These are phyloP conservation scores for Xylaria digitata DNA, from an alignment of 2,329 filamentous ascomycete genomes.

Conservation along the genomic window DNA sequence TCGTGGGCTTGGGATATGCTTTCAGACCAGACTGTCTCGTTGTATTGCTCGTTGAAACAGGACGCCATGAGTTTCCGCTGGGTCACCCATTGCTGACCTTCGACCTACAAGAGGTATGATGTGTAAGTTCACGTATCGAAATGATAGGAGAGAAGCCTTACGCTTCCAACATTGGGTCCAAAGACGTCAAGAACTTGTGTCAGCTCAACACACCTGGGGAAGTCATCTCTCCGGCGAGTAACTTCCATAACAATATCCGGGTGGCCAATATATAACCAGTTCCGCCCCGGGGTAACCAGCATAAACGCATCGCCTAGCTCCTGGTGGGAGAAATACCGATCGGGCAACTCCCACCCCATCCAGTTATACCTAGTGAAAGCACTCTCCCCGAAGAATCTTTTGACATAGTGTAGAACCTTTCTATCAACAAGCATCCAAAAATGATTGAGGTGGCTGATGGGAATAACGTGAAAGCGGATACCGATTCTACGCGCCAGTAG, in stretches of 20 bases:
- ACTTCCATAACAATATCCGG: conserved; percentile 34
- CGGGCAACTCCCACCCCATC: conserved; percentile 46
- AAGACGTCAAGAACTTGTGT: conserved; percentile 33
- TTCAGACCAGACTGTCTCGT: conserved; percentile 45
- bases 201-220: conserved; percentile 25
- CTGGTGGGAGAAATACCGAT: conserved; percentile 42
- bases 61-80: conserved; percentile 41
- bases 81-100: conserved; percentile 35
- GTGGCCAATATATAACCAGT: conserved; percentile 37
- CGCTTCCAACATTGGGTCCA: conserved; percentile 27
- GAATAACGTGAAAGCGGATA: conserved; percentile 48
- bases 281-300: conserved; percentile 33
- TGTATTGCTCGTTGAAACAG: conserved; percentile 46
- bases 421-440: conserved; percentile 47
- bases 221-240: conserved; percentile 31
- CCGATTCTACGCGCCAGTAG: conserved; percentile 44
- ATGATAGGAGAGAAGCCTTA: conserved; percentile 23
- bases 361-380: conserved; percentile 51
- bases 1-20: conserved; percentile 37
- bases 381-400: conserved; percentile 40
- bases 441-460: conserved; percentile 47
- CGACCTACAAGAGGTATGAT: conserved; percentile 11
- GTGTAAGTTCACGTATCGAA: background rate
- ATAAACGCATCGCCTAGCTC: conserved; percentile 46
- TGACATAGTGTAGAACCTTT: conserved; percentile 18